Conservation (phyloP, 495 filamentous ascomycete species). For the Podospora pseudoanserina region DNA sequence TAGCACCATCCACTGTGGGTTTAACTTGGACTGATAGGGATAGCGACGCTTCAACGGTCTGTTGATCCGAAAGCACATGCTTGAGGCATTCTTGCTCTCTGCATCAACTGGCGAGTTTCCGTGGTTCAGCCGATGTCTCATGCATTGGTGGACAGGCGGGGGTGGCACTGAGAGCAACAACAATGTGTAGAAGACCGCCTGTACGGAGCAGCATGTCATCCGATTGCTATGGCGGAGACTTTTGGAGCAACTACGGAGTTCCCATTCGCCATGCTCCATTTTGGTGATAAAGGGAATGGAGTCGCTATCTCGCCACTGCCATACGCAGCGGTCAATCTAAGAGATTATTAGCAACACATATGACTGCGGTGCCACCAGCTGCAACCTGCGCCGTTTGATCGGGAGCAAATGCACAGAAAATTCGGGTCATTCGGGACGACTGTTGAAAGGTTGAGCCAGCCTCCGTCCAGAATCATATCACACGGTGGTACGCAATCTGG, state of each 20-base stretch:
- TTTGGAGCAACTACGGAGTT: too few species aligned
- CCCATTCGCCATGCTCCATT: too few species aligned
- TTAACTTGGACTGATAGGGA: not conserved
- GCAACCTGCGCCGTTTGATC: not conserved
- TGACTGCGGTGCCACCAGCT: not conserved
- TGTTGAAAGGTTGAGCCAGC: not conserved
- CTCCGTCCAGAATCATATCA: not conserved
- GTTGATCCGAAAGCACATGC: not conserved
- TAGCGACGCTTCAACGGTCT: not conserved
- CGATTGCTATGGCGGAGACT: too few species aligned
- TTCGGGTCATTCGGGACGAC: not conserved
- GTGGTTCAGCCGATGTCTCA: not conserved
- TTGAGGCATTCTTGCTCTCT: not conserved
- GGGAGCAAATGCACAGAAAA: not conserved
- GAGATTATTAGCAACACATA: constrained; percentile 4
- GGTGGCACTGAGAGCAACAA: not conserved
- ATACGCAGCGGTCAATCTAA: not conserved
- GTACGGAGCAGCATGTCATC: too few species aligned
- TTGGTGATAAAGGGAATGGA: too few species aligned
- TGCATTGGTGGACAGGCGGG: not conserved
- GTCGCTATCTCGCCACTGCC: not conserved
- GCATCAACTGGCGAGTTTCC: not conserved
- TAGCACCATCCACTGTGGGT: constrained; percentile 3
- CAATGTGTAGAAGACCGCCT: not conserved
- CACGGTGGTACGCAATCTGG: constrained; percentile 4